These are phyloP conservation scores for Plasmodium cynomolgi DNA, from an alignment of 169 alveolate species.

Conservation along the genomic window DNA sequence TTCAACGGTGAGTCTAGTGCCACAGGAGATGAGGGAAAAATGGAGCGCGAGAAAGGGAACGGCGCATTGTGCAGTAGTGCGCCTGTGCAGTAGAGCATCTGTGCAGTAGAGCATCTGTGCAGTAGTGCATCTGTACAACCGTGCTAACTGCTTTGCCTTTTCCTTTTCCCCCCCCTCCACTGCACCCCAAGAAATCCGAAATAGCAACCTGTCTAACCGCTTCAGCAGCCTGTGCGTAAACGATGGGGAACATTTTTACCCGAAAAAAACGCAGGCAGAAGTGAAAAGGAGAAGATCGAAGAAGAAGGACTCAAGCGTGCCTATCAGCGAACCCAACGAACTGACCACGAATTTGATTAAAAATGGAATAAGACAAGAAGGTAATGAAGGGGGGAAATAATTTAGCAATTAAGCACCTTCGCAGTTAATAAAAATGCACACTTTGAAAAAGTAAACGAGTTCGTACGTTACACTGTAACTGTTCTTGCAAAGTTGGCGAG, in stretches of 20 bases:
- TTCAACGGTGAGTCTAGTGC: conserved; percentile 43
- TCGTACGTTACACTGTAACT: background rate
- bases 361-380: conserved; percentile 33
- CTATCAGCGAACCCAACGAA: background rate
- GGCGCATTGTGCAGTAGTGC: background rate
- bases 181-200: conserved; percentile 29
- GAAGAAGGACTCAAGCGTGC: background rate
- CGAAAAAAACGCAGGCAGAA: background rate
- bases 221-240: conserved; percentile 13
- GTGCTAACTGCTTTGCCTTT: background rate
- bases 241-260: background rate
- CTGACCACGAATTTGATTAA: conserved; percentile 24
- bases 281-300: background rate
- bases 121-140: background rate
- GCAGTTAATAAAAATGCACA: background rate
- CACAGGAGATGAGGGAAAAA: background rate
- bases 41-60: background rate
- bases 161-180: background rate
- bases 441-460: background rate
- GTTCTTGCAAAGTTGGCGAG: background rate
- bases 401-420: background rate
- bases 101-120: background rate
- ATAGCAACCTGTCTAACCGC: conserved; percentile 23
- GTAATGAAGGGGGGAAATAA: conserved; percentile 22
- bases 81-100: background rate